Conservation (phyloP, 371 early-diverging fungal species). For the Mortierella sp. region DNA sequence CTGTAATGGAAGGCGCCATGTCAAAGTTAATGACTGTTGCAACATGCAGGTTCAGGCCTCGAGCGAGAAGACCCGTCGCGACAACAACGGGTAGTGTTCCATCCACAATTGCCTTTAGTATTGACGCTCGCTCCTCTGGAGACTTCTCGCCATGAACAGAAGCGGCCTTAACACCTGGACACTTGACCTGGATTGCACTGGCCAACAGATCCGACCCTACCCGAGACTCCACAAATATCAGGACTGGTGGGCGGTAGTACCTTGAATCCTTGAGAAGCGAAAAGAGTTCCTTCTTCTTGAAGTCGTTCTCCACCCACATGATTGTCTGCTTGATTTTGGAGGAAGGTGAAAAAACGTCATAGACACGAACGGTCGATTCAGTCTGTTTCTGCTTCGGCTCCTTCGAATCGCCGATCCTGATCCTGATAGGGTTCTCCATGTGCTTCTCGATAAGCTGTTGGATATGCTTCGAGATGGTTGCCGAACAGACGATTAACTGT, state of each 20-base stretch:
- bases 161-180: constrained; percentile 52
- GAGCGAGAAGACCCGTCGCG: constrained; percentile 69
- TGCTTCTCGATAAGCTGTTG: constrained; percentile 35
- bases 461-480: constrained; percentile 59
- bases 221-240: constrained; percentile 72
- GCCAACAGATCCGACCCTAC: constrained; percentile 70
- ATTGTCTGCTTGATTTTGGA: constrained; percentile 71
- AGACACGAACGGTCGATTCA: background rate
- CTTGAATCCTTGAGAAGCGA: constrained; percentile 70
- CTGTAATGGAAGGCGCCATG: constrained; percentile 70
- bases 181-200: constrained; percentile 63
- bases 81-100: constrained; percentile 62
- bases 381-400: background rate
- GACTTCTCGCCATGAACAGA: constrained; percentile 71
- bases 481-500: constrained; percentile 69
- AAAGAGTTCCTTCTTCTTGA: constrained; percentile 71
- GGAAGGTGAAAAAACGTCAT: constrained; percentile 47
- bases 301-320: constrained; percentile 74
- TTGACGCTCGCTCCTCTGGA: constrained; percentile 62
- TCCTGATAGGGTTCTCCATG: constrained; percentile 46
- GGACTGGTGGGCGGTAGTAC: constrained; percentile 68
- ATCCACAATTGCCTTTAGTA: constrained; percentile 59
- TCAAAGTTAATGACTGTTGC: constrained; percentile 73
- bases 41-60: constrained; percentile 70
- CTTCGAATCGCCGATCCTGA: constrained; percentile 42